Percentiles rank a stretch among this genome's conserved stretches.
Conservation (phyloP, 768 basidiomycete genomes). For the Pholiota microspora region DNA sequence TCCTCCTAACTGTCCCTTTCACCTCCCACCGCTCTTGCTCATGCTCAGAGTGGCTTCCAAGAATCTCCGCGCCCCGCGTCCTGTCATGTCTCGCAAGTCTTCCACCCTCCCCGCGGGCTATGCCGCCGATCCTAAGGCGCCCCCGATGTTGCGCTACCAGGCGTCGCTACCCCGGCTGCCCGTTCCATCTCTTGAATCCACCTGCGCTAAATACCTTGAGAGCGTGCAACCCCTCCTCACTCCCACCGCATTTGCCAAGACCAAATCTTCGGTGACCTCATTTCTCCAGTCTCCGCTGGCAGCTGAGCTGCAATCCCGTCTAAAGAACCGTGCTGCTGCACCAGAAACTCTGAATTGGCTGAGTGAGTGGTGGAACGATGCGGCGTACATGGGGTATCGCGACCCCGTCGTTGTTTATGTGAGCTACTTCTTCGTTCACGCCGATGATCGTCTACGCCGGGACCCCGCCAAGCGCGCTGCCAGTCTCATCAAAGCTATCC, state of each 20-base stretch:
- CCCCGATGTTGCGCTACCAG: conserved; percentile 73
- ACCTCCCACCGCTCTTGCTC: not conserved
- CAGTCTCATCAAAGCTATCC: conserved; percentile 76
- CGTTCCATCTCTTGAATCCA: conserved; percentile 80
- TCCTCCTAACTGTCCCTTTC: not conserved
- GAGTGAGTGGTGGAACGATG: conserved; percentile 98
- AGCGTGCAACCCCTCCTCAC: conserved; percentile 77
- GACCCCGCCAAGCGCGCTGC: conserved; percentile 75
- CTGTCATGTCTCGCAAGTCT: conserved; percentile 22
- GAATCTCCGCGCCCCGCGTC: conserved; percentile 13
- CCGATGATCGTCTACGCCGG: conserved; percentile 54
- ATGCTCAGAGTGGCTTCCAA: conserved; percentile 4
- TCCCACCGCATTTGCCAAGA: conserved; percentile 55
- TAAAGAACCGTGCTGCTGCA: conserved; percentile 70
- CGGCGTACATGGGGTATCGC: conserved; percentile 82
- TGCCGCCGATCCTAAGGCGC: conserved; percentile 51
- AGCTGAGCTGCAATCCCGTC: conserved; percentile 70
- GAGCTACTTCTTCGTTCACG: conserved; percentile 93
- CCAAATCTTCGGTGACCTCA: conserved; percentile 53
- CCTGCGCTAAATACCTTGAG: conserved; percentile 86
- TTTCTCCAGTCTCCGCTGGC: conserved; percentile 74
- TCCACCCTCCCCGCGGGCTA: conserved; percentile 29
- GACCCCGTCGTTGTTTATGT: conserved; percentile 91
- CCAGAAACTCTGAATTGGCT: conserved; percentile 75
- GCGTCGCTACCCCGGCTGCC: conserved; percentile 75